Conservation (phyloP, 148 eudicot species). For the Rhododendron henanense region DNA sequence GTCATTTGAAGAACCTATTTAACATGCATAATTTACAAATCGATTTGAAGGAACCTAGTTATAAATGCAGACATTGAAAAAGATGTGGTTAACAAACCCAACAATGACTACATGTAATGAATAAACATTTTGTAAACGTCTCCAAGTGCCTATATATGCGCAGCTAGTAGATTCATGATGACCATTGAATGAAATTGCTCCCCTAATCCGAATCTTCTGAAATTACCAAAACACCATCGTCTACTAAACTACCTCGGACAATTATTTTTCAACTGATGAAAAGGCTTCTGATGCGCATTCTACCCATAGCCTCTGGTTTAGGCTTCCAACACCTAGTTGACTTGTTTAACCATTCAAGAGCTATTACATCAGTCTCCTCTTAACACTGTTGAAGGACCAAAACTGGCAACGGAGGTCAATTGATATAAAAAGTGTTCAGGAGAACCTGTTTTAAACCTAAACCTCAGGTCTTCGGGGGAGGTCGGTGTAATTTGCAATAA, state of each 20-base stretch:
- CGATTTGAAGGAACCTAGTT: too few relatives aligned
- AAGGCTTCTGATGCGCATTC: background rate
- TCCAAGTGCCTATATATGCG: background rate
- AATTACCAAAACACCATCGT: background rate
- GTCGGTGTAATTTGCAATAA: background rate
- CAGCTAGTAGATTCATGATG: background rate
- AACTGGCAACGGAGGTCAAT: background rate
- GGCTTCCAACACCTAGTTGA: background rate
- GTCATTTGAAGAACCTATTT: too few relatives aligned
- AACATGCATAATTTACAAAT: too few relatives aligned
- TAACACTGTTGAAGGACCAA: background rate
- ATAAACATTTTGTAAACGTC: background rate
- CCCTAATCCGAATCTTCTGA: background rate
- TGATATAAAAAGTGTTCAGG: background rate
- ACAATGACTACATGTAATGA: background rate
- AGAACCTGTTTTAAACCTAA: background rate
- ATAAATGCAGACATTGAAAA: too few relatives aligned
- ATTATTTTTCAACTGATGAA: background rate
- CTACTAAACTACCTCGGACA: background rate
- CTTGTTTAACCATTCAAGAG: background rate
- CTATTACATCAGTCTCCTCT: background rate
- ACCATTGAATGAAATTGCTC: too few relatives aligned
- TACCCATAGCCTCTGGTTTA: background rate
- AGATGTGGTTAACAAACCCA: too few relatives aligned
- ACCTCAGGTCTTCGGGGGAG: background rate